These are phyloP conservation scores for Saitozyma podzolica DNA, from an alignment of 768 basidiomycete species.

Conservation along the genomic window DNA sequence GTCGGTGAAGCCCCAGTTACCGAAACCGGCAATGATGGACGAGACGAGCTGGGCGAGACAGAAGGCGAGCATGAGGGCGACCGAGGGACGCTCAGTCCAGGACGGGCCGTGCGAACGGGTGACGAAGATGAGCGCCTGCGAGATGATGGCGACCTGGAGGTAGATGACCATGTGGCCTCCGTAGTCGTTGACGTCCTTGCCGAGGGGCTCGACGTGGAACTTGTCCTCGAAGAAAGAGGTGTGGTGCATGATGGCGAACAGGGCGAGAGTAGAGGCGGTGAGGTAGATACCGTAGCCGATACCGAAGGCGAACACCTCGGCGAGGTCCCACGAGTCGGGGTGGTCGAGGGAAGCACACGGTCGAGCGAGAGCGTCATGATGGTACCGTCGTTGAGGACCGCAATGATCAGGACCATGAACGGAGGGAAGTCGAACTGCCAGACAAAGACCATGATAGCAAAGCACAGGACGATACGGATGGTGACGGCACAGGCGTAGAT, in stretches of 20 bases:
- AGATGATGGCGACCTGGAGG: conserved; percentile 85
- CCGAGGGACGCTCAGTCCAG: conserved; percentile 59
- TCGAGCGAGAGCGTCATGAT: conserved; percentile 96
- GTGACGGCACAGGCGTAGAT: conserved; percentile 95
- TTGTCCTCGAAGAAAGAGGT: conserved; percentile 85
- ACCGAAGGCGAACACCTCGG: conserved; percentile 94
- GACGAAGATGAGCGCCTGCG: conserved; percentile 95
- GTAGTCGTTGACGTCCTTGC: conserved; percentile 72
- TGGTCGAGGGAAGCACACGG: conserved; percentile 87
- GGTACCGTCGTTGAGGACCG: conserved; percentile 94
- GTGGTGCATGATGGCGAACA: conserved; percentile 80
- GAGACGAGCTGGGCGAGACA: conserved; percentile 89
- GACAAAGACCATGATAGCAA: conserved; percentile 89
- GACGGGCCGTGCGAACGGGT: conserved; percentile 73
- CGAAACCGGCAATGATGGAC: conserved; percentile 92
- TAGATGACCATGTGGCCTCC: conserved; percentile 52
- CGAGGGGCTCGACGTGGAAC: conserved; percentile 84
- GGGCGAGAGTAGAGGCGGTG: conserved; percentile 78
- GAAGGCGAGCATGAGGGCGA: conserved; percentile 86
- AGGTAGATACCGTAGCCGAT: conserved; percentile 94
- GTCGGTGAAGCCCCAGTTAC: conserved; percentile 89
- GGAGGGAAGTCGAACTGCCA: conserved; percentile 99
- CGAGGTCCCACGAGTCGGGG: conserved; percentile 91
- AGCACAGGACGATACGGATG: conserved; percentile 98
- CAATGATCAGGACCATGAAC: conserved; percentile 99